These are phyloP conservation scores for Kazachstania kunashirensis DNA, from an alignment of 805 yeast species.

Conservation along the genomic window DNA sequence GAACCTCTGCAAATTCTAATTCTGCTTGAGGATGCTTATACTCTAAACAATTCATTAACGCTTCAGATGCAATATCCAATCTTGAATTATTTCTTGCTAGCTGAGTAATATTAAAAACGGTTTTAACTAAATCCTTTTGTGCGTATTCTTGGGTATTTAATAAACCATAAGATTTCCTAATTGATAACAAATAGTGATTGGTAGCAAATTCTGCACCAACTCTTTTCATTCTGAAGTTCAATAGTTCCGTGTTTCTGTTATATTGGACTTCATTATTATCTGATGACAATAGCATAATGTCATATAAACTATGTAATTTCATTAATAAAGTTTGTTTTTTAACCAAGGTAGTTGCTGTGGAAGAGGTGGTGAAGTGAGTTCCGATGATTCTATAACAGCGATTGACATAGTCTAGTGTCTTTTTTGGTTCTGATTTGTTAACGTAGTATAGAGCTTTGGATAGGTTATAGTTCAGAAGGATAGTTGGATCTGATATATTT, in stretches of 20 bases:
- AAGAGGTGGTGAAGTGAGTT: conserved; percentile 39
- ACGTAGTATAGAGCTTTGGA: conserved; percentile 54
- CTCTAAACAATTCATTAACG: conserved; percentile 42
- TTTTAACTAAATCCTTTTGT: conserved; percentile 34
- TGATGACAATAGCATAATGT: conserved; percentile 37
- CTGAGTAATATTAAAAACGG: conserved; percentile 51
- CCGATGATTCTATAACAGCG: conserved; percentile 55
- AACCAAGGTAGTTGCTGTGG: conserved; percentile 41
- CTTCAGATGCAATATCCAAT: conserved; percentile 61
- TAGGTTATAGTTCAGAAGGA: conserved; percentile 49
- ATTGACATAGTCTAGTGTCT: conserved; percentile 35
- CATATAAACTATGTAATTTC: conserved; percentile 52
- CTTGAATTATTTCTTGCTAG: conserved; percentile 60
- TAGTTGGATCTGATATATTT: conserved; percentile 40
- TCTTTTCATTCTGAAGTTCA: conserved; percentile 23
- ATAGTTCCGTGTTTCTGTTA: conserved; percentile 8
- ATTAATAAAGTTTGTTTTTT: conserved; percentile 41
- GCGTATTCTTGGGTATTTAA: conserved; percentile 16
- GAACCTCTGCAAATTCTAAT: conserved; percentile 66
- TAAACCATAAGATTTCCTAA: conserved; percentile 43
- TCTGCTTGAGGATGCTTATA: conserved; percentile 38
- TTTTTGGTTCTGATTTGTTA: conserved; percentile 25
- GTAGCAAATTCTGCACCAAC: conserved; percentile 48
- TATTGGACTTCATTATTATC: conserved; percentile 11
- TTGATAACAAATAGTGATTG: conserved; percentile 48